Percentiles rank a stretch among this genome's conserved stretches.
Conservation (phyloP, 441 rosid species). For the Arabidopsis lyrata region DNA sequence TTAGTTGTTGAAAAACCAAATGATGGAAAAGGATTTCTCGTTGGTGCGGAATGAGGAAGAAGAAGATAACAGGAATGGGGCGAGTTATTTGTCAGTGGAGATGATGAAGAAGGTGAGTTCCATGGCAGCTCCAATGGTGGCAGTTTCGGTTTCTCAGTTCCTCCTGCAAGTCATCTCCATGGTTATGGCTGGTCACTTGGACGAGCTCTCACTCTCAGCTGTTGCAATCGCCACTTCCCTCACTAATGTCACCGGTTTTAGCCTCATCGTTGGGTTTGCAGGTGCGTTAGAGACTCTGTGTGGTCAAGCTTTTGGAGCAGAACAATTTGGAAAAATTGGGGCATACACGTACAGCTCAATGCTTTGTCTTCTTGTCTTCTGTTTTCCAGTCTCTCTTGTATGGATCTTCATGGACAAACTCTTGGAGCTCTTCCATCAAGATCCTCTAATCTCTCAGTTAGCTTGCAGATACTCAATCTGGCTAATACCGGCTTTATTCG, state of each 20-base stretch:
- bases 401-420: conserved; percentile 67
- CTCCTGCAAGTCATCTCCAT: conserved; percentile 53
- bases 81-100: conserved; percentile 25
- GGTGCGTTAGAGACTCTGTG: conserved; percentile 69
- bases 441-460: conserved; percentile 51
- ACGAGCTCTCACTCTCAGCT: conserved; percentile 52
- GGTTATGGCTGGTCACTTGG: conserved; percentile 58
- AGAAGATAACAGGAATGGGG: conserved; percentile 18
- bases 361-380: conserved; percentile 48
- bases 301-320: conserved; percentile 76
- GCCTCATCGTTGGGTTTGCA: conserved; percentile 53
- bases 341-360: conserved; percentile 54
- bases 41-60: conserved; percentile 24
- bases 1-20: background rate
- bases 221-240: conserved; percentile 58
- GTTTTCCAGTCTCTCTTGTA: conserved; percentile 52
- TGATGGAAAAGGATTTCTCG: conserved; percentile 40
- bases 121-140: conserved; percentile 59
- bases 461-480: conserved; percentile 54
- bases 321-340: conserved; percentile 54
- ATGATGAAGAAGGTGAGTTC: conserved; percentile 50
- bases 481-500: conserved; percentile 61
- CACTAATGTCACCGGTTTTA: conserved; percentile 60
- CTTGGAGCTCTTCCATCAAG: conserved; percentile 51
- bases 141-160: conserved; percentile 44